Percentiles rank a stretch among this genome's conserved stretches.
These are phyloP conservation scores for Primulina tabacum DNA, from an alignment of 257 asterid genomes.

Conservation along the genomic window DNA sequence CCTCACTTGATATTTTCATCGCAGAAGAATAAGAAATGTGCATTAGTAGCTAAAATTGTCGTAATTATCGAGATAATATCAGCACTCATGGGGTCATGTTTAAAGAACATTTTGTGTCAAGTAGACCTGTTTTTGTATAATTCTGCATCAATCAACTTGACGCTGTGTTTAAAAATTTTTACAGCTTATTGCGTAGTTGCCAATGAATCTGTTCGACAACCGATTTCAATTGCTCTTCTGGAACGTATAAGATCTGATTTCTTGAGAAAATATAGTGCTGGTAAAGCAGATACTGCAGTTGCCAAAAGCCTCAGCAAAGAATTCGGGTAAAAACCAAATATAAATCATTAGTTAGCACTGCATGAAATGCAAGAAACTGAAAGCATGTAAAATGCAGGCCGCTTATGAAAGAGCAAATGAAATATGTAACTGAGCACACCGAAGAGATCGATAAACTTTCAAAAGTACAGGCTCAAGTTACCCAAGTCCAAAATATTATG, in stretches of 20 bases:
- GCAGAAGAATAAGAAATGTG: too few relatives aligned
- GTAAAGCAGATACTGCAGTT: slow-evolving; percentile 86
- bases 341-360: neutral
- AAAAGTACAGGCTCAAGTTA: slow-evolving; percentile 88
- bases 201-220: slow-evolving; percentile 85
- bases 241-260: slow-evolving; percentile 88
- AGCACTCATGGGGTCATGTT: neutral
- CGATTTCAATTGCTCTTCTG: slow-evolving; percentile 74
- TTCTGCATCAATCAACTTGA: neutral
- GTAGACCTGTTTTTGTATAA: neutral
- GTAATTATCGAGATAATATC: too few relatives aligned
- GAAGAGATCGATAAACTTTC: slow-evolving; percentile 79
- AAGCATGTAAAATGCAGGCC: slow-evolving; percentile 44
- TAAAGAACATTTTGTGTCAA: neutral
- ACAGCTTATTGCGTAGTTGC: slow-evolving; percentile 95
- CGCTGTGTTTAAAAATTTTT: neutral
- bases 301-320: slow-evolving; percentile 90
- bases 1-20: too few relatives aligned
- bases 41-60: too few relatives aligned
- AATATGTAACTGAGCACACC: slow-evolving; percentile 75
- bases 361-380: neutral
- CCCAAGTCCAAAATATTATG: slow-evolving; percentile 85
- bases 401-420: slow-evolving; percentile 87
- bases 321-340: slow-evolving; percentile 56
- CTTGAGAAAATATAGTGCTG: slow-evolving; percentile 88